Evolutionary conservation across 192 early-diverging fungal genomes (phyloP), one percentile per base, ranked within the genome.

Genomic region (Backusella sp.): DNA sequence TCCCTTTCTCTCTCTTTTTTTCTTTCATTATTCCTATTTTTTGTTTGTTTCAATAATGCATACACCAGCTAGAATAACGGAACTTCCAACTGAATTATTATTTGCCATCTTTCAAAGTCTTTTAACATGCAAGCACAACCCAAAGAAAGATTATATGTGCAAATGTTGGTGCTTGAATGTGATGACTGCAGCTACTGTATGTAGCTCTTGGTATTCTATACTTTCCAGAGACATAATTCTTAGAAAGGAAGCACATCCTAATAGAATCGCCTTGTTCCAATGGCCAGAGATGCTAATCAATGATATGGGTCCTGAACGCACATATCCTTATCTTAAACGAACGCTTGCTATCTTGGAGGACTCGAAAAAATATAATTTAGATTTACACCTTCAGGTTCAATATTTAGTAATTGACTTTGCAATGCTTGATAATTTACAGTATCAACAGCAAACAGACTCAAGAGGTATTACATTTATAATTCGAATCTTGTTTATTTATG

Each of bases 371-470:
- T 39, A 23, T 5, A 69, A 69, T 14, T 14, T 69, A 23, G 37
- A 41, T 1, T 41, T 69, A 26, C 68, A 69, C 39, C 36, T 23
- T 36, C n/a, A 35, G 4, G 35, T 69, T 23, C 32, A 35, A 41
- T 37, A 69, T 23, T 21, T 69, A 17, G 11, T 69, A 7, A 69
- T 69, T 69, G 68, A 69, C 12, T 69, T 69, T 39, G 68, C 35
- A 5, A 41, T 37, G 37, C 37, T 69, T 41, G 68, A 69, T 69
- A 23, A 12, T 39, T 21, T 69, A n/a, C 68, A 23, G 4, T 35
- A 39, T 37, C 17, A 69, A 23, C 37, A 69, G 39, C 19, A 69
- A 49, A 49, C 46, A 49, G 19, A n/a, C 46, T 49, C 46, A 49
- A 49, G 19, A 49, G 46, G 46, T 49, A 49, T 4, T 49, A n/a